Conservation (phyloP, 768 basidiomycete species). For the Boletus fagicola region DNA sequence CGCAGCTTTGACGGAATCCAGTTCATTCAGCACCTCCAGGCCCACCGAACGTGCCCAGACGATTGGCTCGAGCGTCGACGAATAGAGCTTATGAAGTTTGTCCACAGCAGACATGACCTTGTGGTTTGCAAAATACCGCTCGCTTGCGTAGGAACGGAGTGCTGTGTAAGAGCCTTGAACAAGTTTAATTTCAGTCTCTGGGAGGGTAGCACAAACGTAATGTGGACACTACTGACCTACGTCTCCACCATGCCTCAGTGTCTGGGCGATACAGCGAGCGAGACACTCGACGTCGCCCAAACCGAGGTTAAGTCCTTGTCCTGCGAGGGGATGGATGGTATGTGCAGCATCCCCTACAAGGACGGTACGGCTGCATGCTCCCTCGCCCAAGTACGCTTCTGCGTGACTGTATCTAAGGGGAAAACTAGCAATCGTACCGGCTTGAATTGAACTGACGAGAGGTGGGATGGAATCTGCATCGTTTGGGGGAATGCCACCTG, state of each 20-base stretch:
- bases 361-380: conserved; percentile 64
- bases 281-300: conserved; percentile 80
- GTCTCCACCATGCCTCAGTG: conserved; percentile 68
- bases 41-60: conserved; percentile 90
- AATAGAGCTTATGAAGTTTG: conserved; percentile 87
- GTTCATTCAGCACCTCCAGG: conserved; percentile 87
- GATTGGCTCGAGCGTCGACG: conserved; percentile 59
- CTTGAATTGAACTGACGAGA: conserved; percentile 65
- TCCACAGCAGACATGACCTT: conserved; percentile 80
- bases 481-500: conserved; percentile 55
- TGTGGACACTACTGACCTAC: conserved; percentile 53
- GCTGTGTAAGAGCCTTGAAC: conserved; percentile 67
- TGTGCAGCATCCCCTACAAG: conserved; percentile 97
- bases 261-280: conserved; percentile 56
- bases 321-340: conserved; percentile 91
- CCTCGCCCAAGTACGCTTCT: conserved; percentile 80
- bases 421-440: conserved; percentile 80
- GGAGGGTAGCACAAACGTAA: not conserved
- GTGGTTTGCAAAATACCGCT: conserved; percentile 86
- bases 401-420: conserved; percentile 86
- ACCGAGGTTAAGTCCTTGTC: conserved; percentile 95
- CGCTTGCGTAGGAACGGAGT: conserved; percentile 72
- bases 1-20: conserved; percentile 76
- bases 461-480: conserved; percentile 72
- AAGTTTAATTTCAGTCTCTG: not conserved